Conservation (phyloP, 129 eudicot species). For the Rutidosis leptorrhynchoides region DNA sequence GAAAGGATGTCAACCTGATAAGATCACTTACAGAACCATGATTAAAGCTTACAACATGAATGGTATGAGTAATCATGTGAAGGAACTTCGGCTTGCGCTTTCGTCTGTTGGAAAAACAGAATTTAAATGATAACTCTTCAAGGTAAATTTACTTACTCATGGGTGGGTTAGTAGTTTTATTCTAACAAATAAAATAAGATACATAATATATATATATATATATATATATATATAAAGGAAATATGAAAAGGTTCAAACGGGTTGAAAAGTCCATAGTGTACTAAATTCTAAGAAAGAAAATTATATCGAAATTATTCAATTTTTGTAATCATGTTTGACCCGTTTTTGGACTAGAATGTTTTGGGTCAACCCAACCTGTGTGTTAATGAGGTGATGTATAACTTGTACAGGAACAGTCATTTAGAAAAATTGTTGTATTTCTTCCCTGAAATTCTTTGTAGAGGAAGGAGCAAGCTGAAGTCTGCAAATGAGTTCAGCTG, state of each 20-base stretch:
- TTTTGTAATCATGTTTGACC: background rate
- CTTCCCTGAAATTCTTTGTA: conserved; percentile 12
- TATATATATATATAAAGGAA: background rate
- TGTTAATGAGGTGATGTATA: conserved; percentile 1
- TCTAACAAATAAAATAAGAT: background rate
- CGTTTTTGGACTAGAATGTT: background rate
- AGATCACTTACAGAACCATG: conserved; percentile 81
- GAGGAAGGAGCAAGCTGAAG: conserved; percentile 7
- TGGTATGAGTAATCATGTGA: conserved; percentile 75
- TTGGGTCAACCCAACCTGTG: background rate
- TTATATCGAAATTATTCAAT: background rate
- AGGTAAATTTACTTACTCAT: conserved; percentile 8
- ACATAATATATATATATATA: background rate
- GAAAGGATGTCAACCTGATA: conserved; percentile 73
- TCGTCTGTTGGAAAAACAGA: conserved; percentile 38
- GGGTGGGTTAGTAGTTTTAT: background rate
- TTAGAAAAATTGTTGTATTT: conserved; percentile 2
- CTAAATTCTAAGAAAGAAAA: background rate
- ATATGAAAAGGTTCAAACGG: background rate
- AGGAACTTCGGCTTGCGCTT: conserved; percentile 55
- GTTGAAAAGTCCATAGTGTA: background rate
- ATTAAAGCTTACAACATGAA: conserved; percentile 63
- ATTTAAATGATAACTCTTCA: conserved; percentile 17
- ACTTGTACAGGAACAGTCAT: conserved; percentile 15
- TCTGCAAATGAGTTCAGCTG: background rate